Evolutionary conservation across 306 rosid genomes (phyloP).

Genomic region (Ormosia semicastrata): DNA sequence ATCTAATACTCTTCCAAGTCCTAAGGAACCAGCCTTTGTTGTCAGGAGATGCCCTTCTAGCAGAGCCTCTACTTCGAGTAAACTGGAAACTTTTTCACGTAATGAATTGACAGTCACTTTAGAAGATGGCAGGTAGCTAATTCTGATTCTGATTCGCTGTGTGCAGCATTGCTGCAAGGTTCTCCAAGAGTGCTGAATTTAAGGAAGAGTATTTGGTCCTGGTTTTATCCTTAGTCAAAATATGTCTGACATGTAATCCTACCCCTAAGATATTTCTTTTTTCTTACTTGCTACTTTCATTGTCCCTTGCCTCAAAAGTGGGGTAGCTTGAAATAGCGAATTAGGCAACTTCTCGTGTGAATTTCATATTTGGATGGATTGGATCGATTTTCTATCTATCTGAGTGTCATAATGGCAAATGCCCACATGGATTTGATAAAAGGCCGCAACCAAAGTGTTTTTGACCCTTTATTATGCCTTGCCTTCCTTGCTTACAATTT

Average conservation of each 20-base stretch:
- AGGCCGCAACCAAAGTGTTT: neutral
- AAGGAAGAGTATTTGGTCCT: neutral
- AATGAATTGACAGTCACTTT: conserved; percentile 71
- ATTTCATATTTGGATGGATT: conserved; percentile 11
- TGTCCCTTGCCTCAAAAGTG: neutral
- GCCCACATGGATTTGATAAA: neutral
- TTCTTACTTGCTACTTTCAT: neutral
- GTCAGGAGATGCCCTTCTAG: conserved; percentile 69
- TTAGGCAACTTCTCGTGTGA: neutral
- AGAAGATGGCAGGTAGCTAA: conserved; percentile 58
- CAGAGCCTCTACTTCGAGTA: conserved; percentile 65
- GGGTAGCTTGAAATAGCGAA: neutral
- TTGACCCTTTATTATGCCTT: neutral
- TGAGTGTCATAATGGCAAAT: conserved; percentile 6
- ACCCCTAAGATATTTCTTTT: neutral
- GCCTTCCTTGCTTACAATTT: neutral
- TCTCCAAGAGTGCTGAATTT: neutral
- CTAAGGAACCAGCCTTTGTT: conserved; percentile 69
- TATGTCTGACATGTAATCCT: neutral
- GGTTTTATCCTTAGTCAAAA: neutral
- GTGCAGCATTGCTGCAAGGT: neutral
- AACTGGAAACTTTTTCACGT: conserved; percentile 64
- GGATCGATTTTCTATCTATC: neutral
- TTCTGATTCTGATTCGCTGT: neutral
- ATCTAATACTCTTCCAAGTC: conserved; percentile 53